These are phyloP conservation scores for Dioscorea cayenensis DNA, from an alignment of 116 monocot species.

Conservation along the genomic window DNA sequence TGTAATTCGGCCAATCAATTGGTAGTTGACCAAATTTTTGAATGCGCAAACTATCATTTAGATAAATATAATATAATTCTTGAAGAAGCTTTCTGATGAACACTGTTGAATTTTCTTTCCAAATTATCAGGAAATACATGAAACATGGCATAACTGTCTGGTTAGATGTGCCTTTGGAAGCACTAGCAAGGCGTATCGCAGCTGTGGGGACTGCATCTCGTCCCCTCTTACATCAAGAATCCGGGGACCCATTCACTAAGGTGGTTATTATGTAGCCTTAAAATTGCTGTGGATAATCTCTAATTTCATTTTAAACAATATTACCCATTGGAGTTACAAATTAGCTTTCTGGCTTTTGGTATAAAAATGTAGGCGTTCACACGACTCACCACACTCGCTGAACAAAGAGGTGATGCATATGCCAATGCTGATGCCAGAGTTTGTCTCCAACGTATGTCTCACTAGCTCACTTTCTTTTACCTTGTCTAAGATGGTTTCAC, in stretches of 20 bases:
- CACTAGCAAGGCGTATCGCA: constrained; percentile 85
- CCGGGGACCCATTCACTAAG: constrained; percentile 86
- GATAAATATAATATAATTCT: background rate
- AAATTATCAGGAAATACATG: constrained; percentile 76
- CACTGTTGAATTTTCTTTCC: constrained; percentile 1
- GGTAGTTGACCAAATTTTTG: constrained; percentile 15
- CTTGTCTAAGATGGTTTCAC: background rate
- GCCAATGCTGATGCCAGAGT: constrained; percentile 79
- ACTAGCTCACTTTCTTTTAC: background rate
- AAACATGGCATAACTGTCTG: constrained; percentile 77
- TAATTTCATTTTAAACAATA: background rate
- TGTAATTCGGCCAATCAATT: constrained; percentile 38
- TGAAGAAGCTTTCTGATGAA: background rate
- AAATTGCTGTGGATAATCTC: background rate
- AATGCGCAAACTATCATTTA: background rate
- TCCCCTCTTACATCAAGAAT: constrained; percentile 80
- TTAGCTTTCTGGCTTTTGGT: background rate
- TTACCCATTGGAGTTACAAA: too few relatives aligned
- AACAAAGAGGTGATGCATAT: constrained; percentile 76
- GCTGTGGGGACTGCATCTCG: constrained; percentile 88
- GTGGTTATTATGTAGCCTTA: constrained; percentile 13
- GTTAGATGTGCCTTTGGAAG: constrained; percentile 94
- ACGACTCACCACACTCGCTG: constrained; percentile 39
- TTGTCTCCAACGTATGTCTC: constrained; percentile 55
- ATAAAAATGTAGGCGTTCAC: constrained; percentile 48